phyloP scores from a whole-genome alignment of 371 early-diverging fungal genomes.

The Rhizopus arrhizus region DNA sequence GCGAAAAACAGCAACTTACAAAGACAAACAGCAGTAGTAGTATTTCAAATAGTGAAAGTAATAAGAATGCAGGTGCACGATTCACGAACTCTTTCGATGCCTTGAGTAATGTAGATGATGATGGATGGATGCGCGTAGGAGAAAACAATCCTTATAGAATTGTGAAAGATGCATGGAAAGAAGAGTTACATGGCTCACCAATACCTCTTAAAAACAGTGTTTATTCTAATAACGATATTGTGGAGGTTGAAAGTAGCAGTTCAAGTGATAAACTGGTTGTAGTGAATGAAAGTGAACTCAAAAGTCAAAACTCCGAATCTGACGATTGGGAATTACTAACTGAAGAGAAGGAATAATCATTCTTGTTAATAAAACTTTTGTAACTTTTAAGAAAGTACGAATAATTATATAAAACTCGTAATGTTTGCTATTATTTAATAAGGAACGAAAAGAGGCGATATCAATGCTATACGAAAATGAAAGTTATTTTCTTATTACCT shows the following conservation, averaged over 20 bases:
- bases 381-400: not conserved
- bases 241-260: not conserved
- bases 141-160: slow-evolving; percentile 23
- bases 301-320: not conserved
- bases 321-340: not conserved
- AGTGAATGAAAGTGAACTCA: not conserved
- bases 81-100: slow-evolving; percentile 29
- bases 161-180: slow-evolving; percentile 19
- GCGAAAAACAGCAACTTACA: slow-evolving; percentile 27
- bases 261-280: not conserved
- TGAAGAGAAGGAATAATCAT: not conserved
- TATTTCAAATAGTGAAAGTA: slow-evolving; percentile 1
- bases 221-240: not conserved
- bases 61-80: not conserved
- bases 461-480: too few species aligned
- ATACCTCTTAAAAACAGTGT: not conserved
- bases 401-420: not conserved
- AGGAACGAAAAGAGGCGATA: too few species aligned
- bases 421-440: not conserved
- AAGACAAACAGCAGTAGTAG: not conserved
- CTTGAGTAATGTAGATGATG: slow-evolving; percentile 27
- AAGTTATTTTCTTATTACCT: too few species aligned
- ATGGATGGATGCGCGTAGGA: slow-evolving; percentile 38
- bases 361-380: not conserved
- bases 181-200: not conserved